These are phyloP conservation scores for Apophysomyces variabilis DNA, from an alignment of 371 early-diverging fungal species.

Conservation along the genomic window DNA sequence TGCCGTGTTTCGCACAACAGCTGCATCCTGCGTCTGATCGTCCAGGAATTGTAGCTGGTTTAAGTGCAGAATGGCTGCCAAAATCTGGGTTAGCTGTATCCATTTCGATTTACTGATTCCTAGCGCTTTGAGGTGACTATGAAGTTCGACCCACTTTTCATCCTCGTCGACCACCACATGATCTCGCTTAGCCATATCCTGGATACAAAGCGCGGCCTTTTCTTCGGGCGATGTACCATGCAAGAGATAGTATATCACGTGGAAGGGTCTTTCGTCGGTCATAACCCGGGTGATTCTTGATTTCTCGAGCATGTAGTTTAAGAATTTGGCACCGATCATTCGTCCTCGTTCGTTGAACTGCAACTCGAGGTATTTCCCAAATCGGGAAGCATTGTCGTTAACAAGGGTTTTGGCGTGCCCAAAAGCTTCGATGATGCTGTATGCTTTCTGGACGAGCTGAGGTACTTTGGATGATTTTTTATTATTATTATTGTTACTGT, in stretches of 20 bases:
- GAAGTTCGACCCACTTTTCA: constrained; percentile 64
- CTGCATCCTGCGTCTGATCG: constrained; percentile 58
- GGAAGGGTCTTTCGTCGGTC: constrained; percentile 84
- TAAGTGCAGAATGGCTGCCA: constrained; percentile 87
- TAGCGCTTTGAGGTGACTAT: constrained; percentile 74
- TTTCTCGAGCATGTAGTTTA: constrained; percentile 90
- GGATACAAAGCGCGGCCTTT: constrained; percentile 18
- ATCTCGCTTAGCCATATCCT: not conserved
- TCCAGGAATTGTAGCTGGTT: constrained; percentile 84
- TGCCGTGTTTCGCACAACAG: constrained; percentile 64
- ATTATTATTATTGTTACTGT: constrained; percentile 57
- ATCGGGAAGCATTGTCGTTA: constrained; percentile 85
- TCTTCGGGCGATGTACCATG: constrained; percentile 43
- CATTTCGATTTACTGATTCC: constrained; percentile 79
- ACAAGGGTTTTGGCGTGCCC: constrained; percentile 77
- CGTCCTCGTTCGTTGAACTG: constrained; percentile 90
- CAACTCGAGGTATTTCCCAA: constrained; percentile 86
- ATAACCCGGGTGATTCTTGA: constrained; percentile 60
- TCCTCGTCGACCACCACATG: constrained; percentile 33
- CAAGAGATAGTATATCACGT: constrained; percentile 89
- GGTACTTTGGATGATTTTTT: constrained; percentile 78
- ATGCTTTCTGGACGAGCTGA: constrained; percentile 71
- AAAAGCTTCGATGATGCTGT: constrained; percentile 75
- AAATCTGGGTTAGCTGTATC: constrained; percentile 77
- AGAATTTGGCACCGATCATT: constrained; percentile 84